These are phyloP conservation scores for Aegilops tauschii DNA, from an alignment of 176 grass and related monocot genomes.

Conservation along the genomic window DNA sequence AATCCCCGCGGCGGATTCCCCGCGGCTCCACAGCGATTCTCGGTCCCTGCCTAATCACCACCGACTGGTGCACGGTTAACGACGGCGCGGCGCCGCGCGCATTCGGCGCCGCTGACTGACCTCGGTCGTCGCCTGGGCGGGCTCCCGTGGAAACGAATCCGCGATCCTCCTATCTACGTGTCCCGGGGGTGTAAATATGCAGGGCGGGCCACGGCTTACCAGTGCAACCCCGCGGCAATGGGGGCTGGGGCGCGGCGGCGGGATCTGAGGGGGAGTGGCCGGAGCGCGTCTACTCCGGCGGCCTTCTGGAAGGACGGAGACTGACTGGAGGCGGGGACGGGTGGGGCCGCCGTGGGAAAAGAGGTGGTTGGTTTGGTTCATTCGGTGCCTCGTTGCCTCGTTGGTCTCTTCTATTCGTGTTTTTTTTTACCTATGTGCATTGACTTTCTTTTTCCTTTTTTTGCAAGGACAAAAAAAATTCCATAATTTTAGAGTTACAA, in stretches of 20 bases:
- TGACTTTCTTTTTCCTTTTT: no score
- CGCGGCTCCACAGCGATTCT: neutral
- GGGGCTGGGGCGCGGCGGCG: neutral
- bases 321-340: neutral
- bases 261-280: neutral
- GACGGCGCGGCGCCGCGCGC: neutral
- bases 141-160: neutral
- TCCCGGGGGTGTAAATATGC: neutral
- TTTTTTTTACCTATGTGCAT: no score
- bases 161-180: neutral
- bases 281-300: neutral
- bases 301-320: conserved; percentile 19
- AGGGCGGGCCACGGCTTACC: conserved; percentile 3
- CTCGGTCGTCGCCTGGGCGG: neutral
- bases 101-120: neutral
- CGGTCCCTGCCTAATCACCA: neutral
- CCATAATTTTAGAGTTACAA: no score
- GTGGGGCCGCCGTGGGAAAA: neutral
- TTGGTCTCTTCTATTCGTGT: neutral
- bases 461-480: no score
- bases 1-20: neutral
- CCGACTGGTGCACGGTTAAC: neutral
- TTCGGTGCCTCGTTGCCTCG: neutral
- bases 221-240: neutral
- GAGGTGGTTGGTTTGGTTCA: neutral